A percentile compares a stretch with the other conserved stretches of the same genome.
Evolutionary conservation across 2,329 filamentous ascomycete genomes (phyloP).

Genomic region (Bretziella fagacearum): DNA sequence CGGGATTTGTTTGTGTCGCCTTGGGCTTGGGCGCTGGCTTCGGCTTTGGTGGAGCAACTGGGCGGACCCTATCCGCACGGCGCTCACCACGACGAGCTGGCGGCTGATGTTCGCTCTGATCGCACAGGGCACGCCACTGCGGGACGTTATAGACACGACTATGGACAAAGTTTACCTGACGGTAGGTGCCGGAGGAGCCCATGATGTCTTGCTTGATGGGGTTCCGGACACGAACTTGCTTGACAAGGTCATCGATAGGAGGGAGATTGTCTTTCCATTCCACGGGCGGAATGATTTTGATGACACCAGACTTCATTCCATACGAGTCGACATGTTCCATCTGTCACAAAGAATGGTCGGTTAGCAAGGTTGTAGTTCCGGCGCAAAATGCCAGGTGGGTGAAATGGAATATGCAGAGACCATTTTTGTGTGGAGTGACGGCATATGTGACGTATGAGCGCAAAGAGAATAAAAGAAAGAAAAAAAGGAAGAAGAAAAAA

Average conservation of each 20-base stretch:
- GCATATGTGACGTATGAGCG: too few species aligned
- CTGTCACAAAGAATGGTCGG: too few species aligned
- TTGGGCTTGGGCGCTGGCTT: background rate
- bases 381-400: too few species aligned
- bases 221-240: conserved; percentile 84
- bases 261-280: conserved; percentile 82
- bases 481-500: background rate
- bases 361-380: too few species aligned
- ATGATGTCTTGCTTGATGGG: conserved; percentile 98
- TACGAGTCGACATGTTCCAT: conserved; percentile 77
- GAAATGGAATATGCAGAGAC: background rate
- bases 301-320: conserved; percentile 93
- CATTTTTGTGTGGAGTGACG: conserved; percentile 14
- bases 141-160: conserved; percentile 91
- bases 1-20: too few species aligned
- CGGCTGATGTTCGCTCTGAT: conserved; percentile 90
- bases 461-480: background rate
- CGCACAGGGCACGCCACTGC: conserved; percentile 85
- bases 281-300: conserved; percentile 83
- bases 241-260: conserved; percentile 66
- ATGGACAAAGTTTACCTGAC: conserved; percentile 92
- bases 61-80: conserved; percentile 38
- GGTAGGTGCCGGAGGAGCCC: conserved; percentile 86
- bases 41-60: conserved; percentile 19
- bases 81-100: conserved; percentile 77